Evolutionary conservation across 495 filamentous ascomycete genomes (phyloP), one percentile per base, ranked within the genome.

Genomic region (Recurvomyces mirabilis): DNA sequence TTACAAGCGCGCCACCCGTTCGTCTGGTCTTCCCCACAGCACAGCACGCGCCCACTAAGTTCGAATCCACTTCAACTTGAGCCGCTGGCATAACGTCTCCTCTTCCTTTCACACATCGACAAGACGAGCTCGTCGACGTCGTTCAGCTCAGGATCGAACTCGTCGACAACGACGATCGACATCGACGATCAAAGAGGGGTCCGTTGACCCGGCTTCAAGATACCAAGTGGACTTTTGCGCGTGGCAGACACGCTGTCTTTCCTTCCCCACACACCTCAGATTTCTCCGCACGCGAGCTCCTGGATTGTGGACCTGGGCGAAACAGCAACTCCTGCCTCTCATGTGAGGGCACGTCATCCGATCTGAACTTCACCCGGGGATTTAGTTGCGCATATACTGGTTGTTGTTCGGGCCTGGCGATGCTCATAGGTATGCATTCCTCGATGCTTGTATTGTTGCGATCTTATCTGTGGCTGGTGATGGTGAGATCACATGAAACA

Each of bases 391-490:
- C 12, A 51, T 51, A 51, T 21, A 51, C 34, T 32, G 47, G 47
- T 19, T 11, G 13, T 45, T 13, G 13, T 21, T 13, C n/a, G 41
- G 34, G 41, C 21, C 46, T 3, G 41, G 18, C 24, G 13, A 51
- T 51, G 48, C 43, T 23, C 41, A 46, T 51, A 51, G 42, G 48
- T 51, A 21, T 40, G 36, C n/a, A 12, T 40, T 14, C 23, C 20
- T 14, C 21, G 5, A 4, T 20, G 7, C 32, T 7, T 9, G 33
- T 17, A 15, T 17, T n/a, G 26, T 29, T 7, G 26, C n/a, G 26
- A 29, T 7, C 26, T 29, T 29, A n/a, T n/a, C n/a, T n/a, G n/a
- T n/a, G n/a, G n/a, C n/a, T n/a, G n/a, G n/a, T n/a, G n/a, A n/a
- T n/a, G n/a, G n/a, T n/a, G n/a, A n/a, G n/a, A n/a, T n/a, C n/a